A percentile compares a stretch with the other conserved stretches of the same genome.
Evolutionary conservation across 352 stramenopile species (phyloP).

Genomic region (Peronospora destructor): DNA sequence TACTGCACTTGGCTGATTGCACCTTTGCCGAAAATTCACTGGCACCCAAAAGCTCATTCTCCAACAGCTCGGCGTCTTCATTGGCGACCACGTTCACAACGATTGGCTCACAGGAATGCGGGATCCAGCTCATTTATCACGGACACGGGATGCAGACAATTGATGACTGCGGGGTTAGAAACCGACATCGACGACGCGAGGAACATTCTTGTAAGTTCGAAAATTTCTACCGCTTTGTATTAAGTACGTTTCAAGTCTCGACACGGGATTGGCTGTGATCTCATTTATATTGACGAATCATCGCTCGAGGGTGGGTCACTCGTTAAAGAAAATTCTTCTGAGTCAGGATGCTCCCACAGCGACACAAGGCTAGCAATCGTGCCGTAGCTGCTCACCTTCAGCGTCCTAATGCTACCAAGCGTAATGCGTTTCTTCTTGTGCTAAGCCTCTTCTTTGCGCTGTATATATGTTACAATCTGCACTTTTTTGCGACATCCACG

Average conservation of each 20-base stretch:
- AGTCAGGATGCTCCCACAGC: slow-evolving; percentile 43
- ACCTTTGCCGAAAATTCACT: slow-evolving; percentile 5
- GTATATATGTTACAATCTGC: slow-evolving; percentile 60
- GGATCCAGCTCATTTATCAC: slow-evolving; percentile 18
- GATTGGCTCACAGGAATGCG: slow-evolving; percentile 13
- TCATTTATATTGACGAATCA: not conserved
- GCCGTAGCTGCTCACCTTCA: slow-evolving; percentile 21
- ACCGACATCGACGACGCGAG: no score
- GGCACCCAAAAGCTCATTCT: slow-evolving; percentile 7
- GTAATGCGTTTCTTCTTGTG: slow-evolving; percentile 23
- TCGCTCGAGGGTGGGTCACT: not conserved
- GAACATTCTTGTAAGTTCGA: not conserved
- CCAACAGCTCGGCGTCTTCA: slow-evolving; percentile 14
- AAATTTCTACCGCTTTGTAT: no score
- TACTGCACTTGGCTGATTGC: slow-evolving; percentile 14
- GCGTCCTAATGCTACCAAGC: not conserved
- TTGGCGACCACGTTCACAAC: slow-evolving; percentile 14
- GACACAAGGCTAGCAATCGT: slow-evolving; percentile 38
- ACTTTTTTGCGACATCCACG: slow-evolving; percentile 45
- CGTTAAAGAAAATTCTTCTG: no score
- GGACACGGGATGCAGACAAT: not conserved
- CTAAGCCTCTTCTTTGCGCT: slow-evolving; percentile 42
- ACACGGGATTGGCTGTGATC: slow-evolving; percentile 6
- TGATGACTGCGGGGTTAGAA: no score
- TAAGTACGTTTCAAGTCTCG: slow-evolving; percentile 8